phyloP scores from a whole-genome alignment of 257 asterid genomes.

The Buddleja alternifolia region DNA sequence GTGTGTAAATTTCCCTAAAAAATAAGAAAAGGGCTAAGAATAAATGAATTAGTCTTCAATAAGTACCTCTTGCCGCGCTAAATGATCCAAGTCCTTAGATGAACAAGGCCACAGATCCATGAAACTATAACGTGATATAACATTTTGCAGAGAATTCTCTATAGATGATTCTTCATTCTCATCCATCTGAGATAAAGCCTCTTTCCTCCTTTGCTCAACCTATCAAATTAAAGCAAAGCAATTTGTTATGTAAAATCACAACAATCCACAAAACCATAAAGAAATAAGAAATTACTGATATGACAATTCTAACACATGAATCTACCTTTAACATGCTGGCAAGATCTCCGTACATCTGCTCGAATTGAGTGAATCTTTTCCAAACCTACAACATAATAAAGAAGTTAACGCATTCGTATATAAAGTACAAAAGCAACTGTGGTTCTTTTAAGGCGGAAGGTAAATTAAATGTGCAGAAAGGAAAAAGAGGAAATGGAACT shows the following conservation, averaged over 20 bases:
- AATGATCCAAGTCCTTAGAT: slow-evolving; percentile 86
- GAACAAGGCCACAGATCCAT: slow-evolving; percentile 99
- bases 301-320: slow-evolving; percentile 6
- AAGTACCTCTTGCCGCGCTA: slow-evolving; percentile 87
- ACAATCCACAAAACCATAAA: slow-evolving; percentile 9
- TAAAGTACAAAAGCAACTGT: slow-evolving; percentile 3
- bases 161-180: slow-evolving; percentile 72
- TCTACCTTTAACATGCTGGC: slow-evolving; percentile 92
- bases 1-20: not conserved
- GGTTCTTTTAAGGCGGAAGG: slow-evolving; percentile 1
- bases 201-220: slow-evolving; percentile 98
- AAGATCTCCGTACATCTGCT: slow-evolving; percentile 98
- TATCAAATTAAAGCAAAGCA: slow-evolving; percentile 29
- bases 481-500: not conserved
- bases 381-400: slow-evolving; percentile 67
- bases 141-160: slow-evolving; percentile 83
- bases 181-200: slow-evolving; percentile 69
- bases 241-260: not conserved
- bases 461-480: not conserved
- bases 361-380: slow-evolving; percentile 84
- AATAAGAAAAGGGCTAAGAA: too few species aligned
- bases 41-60: too few species aligned
- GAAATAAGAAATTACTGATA: not conserved
- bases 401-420: not conserved
- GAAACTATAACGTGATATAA: slow-evolving; percentile 86